Evolutionary conservation across 2,329 filamentous ascomycete species (phyloP).

Genomic region (Camillea tinctor): DNA sequence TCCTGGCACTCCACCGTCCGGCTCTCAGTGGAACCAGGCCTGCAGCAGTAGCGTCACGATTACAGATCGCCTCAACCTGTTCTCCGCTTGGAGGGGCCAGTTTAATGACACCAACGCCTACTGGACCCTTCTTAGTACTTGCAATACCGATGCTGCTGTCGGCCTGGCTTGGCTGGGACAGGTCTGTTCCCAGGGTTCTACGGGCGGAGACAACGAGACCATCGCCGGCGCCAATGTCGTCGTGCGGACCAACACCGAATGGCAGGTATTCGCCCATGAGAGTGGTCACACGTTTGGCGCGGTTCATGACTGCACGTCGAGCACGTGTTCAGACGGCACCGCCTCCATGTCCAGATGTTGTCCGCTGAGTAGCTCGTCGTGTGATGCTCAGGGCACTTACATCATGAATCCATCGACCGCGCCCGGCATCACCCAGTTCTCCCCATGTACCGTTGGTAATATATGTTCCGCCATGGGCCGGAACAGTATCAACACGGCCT

Average conservation of each 20-base stretch:
- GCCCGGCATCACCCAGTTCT: constrained; percentile 73
- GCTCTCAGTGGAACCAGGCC: constrained; percentile 79
- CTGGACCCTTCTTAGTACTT: constrained; percentile 86
- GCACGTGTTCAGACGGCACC: constrained; percentile 64
- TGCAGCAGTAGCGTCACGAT: constrained; percentile 67
- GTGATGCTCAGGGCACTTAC: constrained; percentile 74
- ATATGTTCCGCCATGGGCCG: constrained; percentile 83
- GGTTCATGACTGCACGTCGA: constrained; percentile 81
- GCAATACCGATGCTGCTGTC: constrained; percentile 79
- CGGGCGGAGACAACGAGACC: constrained; percentile 59
- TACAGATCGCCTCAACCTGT: constrained; percentile 76
- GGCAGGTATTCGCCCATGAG: constrained; percentile 96
- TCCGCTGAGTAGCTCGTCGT: constrained; percentile 65
- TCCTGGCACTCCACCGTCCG: constrained; percentile 63
- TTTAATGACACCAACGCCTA: constrained; percentile 81
- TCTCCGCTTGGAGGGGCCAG: constrained; percentile 83
- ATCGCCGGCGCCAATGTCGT: constrained; percentile 89
- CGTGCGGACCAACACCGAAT: constrained; percentile 77
- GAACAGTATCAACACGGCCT: constrained; percentile 72
- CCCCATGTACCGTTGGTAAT: constrained; percentile 86
- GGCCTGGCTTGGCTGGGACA: constrained; percentile 93
- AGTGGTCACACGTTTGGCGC: constrained; percentile 93
- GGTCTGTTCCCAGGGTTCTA: constrained; percentile 65
- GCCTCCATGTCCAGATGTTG: constrained; percentile 65
- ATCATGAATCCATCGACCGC: constrained; percentile 96